Evolutionary conservation across 164 flowering plant species (phyloP), one percentile per base, ranked within the genome.

Genomic region (Brasenia schreberi): DNA sequence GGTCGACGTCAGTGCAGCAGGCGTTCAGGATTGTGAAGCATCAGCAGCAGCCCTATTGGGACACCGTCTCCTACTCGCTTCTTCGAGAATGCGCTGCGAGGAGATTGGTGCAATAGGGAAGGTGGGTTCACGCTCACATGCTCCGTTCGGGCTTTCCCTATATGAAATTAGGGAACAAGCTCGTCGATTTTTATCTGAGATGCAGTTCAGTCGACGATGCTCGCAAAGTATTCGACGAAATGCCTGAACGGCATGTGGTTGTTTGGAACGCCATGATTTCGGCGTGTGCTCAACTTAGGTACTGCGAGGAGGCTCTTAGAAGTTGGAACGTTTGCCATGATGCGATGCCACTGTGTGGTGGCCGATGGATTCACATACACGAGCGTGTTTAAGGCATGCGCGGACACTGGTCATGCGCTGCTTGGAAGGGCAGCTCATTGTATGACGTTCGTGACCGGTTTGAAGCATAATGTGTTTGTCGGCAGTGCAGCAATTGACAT

Each of bases 401-500:
- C 78, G 12, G 73, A 76, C n/a, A 60, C 82, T 74, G 83, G 81
- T 72, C 68, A 77, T 70, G 63, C 75, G 0, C 49, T 2, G 16
- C 72, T 74, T 59, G 85, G 82, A 12, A 42, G 64, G 65, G 72
- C 64, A 70, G 82, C 82, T 67, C 90, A 88, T 72, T 81, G 81
- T 42, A 68, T 69, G 66, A 68, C 81, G 5, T 74, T 84, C 59
- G 81, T 82, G 67, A 67, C 74, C 43, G 89, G 87, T 44, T 67
- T 83, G 67, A 81, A 80, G 63, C 63, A 68, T 0, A 78, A 84
- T 73, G 79, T 71, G 14, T 88, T 81, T 75, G 82, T 80, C 42
- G 78, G 82, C 43, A 82, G 84, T 66, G 76, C 87, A n/a, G 77
- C 83, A 11, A 81, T 85, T 39, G 82, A 81, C 72, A 80, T 85